Conservation (phyloP, 1,284 basidiomycete genomes). For the Microstroma glucosiphilum region DNA sequence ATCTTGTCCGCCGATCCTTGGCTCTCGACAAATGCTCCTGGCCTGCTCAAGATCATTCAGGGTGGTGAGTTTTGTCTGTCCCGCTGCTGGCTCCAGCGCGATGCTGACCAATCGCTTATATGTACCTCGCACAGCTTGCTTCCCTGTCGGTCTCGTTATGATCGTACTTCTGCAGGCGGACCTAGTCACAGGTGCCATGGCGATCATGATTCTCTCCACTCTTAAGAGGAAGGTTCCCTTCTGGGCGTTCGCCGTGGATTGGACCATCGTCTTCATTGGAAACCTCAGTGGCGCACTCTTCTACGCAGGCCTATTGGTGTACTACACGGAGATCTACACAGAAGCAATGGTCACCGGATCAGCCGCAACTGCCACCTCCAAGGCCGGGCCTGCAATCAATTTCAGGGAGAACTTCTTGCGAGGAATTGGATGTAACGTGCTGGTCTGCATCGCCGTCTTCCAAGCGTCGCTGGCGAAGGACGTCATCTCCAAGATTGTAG, state of each 20-base stretch:
- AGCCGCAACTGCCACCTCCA: slow-evolving; percentile 20
- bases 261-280: slow-evolving; percentile 62
- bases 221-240: slow-evolving; percentile 30
- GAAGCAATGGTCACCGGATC: slow-evolving; percentile 23
- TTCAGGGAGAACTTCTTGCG: slow-evolving; percentile 62
- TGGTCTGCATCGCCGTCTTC: slow-evolving; percentile 72
- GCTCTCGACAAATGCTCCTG: slow-evolving; percentile 23
- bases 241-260: slow-evolving; percentile 43
- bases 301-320: slow-evolving; percentile 61
- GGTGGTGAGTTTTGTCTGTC: not conserved
- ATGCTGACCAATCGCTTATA: not conserved
- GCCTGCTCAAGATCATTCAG: slow-evolving; percentile 9
- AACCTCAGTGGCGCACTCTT: slow-evolving; percentile 67
- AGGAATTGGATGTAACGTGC: slow-evolving; percentile 71
- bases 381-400: slow-evolving; percentile 34
- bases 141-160: slow-evolving; percentile 40
- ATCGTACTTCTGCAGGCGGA: slow-evolving; percentile 38
- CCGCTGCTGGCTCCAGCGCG: too few relatives aligned
- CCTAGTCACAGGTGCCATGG: slow-evolving; percentile 36
- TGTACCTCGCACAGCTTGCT: slow-evolving; percentile 18
- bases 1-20: slow-evolving; percentile 36
- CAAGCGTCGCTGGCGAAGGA: slow-evolving; percentile 68
- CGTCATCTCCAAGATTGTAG: slow-evolving; percentile 66
- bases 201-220: slow-evolving; percentile 36
- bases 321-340: slow-evolving; percentile 29